Percentiles rank a stretch among this genome's conserved stretches.
phyloP scores from a whole-genome alignment of 805 yeast genomes.

The Barnettozyma pratensis region DNA sequence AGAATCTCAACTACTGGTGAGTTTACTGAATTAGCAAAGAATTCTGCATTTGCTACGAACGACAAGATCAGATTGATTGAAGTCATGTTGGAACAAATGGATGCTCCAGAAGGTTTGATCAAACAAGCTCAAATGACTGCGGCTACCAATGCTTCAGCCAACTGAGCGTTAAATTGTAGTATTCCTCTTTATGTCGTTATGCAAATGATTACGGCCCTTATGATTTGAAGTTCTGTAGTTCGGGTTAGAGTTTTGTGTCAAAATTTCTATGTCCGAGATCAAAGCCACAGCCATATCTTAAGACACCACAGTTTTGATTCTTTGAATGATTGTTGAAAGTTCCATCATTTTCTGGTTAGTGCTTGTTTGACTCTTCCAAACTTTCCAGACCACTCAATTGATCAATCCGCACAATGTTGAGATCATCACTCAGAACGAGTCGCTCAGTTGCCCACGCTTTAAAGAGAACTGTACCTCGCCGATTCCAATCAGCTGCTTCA shows the following conservation, averaged over 20 bases:
- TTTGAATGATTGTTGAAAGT: not conserved
- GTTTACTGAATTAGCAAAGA: slow-evolving; percentile 45
- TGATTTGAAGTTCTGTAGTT: too few species aligned
- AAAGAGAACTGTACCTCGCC: not conserved
- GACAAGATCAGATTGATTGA: slow-evolving; percentile 62
- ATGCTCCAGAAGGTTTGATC: slow-evolving; percentile 62
- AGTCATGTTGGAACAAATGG: slow-evolving; percentile 63
- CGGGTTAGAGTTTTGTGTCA: too few species aligned
- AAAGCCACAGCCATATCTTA: too few species aligned
- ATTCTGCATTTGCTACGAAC: slow-evolving; percentile 45
- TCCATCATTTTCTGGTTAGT: not conserved
- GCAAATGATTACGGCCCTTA: too few species aligned
- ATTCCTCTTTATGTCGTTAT: too few species aligned
- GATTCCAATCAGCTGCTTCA: slow-evolving; percentile 6
- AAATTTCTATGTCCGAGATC: too few species aligned
- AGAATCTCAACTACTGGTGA: slow-evolving; percentile 55
- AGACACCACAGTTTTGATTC: not conserved
- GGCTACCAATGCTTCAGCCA: slow-evolving; percentile 31
- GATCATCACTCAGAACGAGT: not conserved
- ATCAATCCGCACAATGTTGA: not conserved
- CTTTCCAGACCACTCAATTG: too few species aligned
- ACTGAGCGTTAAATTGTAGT: not conserved
- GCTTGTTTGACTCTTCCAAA: too few species aligned
- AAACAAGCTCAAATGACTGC: slow-evolving; percentile 64
- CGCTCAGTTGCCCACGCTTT: not conserved